phyloP scores from a whole-genome alignment of 2,329 filamentous ascomycete species.

The Diaporthe amygdali region DNA sequence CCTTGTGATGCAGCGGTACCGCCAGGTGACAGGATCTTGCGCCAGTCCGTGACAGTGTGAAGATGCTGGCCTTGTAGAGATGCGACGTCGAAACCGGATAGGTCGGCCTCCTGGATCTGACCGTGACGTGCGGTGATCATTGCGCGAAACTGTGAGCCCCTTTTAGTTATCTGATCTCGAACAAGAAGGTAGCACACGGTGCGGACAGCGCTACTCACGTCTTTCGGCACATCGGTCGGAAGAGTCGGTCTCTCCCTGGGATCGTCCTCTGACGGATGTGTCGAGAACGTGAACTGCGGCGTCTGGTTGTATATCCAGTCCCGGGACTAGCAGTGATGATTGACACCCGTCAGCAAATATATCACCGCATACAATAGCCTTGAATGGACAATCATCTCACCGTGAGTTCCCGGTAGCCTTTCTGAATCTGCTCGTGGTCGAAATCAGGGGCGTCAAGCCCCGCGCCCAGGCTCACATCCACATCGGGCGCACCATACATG shows the following conservation, averaged over 20 bases:
- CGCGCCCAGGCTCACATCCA: slow-evolving; percentile 52
- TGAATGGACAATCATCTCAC: slow-evolving; percentile 43
- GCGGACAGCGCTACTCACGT: slow-evolving; percentile 40
- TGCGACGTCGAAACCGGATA: slow-evolving; percentile 31
- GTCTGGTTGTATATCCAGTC: slow-evolving; percentile 88
- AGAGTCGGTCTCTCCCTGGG: slow-evolving; percentile 58
- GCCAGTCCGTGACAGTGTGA: slow-evolving; percentile 37
- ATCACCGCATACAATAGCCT: neutral
- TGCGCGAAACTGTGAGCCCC: slow-evolving; percentile 35
- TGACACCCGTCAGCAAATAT: slow-evolving; percentile 35
- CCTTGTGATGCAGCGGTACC: slow-evolving; percentile 22
- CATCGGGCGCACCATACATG: slow-evolving; percentile 63
- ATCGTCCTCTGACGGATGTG: slow-evolving; percentile 63
- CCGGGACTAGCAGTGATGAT: slow-evolving; percentile 48
- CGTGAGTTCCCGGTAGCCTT: slow-evolving; percentile 67
- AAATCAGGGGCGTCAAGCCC: slow-evolving; percentile 44
- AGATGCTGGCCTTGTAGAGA: slow-evolving; percentile 31
- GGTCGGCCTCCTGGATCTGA: slow-evolving; percentile 36
- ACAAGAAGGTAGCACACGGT: accelerated
- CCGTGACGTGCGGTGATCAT: slow-evolving; percentile 46
- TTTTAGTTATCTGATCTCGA: neutral
- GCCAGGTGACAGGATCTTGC: slow-evolving; percentile 23
- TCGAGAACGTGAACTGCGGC: slow-evolving; percentile 78
- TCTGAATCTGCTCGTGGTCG: slow-evolving; percentile 55
- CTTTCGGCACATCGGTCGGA: slow-evolving; percentile 51